These are phyloP conservation scores for Dendryphion nanum DNA, from an alignment of 2,329 filamentous ascomycete genomes.

Conservation along the genomic window DNA sequence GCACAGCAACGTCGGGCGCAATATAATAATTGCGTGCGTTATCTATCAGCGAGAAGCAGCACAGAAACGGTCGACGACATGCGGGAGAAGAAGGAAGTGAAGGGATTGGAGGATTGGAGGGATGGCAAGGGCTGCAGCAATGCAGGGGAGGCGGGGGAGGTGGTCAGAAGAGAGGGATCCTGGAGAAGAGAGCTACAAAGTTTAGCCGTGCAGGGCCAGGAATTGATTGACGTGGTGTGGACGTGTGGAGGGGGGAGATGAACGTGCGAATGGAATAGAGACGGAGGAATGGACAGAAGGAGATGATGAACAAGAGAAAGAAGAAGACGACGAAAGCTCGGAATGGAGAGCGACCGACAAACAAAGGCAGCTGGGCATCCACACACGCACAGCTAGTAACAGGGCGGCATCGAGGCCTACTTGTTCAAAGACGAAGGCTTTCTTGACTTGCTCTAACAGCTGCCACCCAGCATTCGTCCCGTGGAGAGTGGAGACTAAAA, in stretches of 20 bases:
- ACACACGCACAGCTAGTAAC: no score
- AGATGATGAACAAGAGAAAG: constrained; percentile 6
- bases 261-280: not conserved
- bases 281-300: not conserved
- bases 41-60: constrained; percentile 8
- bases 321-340: not conserved
- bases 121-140: not conserved
- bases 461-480: no score
- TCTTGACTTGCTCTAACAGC: no score
- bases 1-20: constrained; percentile 18
- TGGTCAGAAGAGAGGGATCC: constrained; percentile 3
- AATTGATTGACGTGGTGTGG: constrained; percentile 2
- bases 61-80: constrained; percentile 2
- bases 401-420: no score
- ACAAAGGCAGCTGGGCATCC: no score
- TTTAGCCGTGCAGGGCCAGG: no score
- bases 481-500: no score
- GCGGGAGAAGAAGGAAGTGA: constrained; percentile 2
- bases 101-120: not conserved
- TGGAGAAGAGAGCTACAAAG: no score
- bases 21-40: constrained; percentile 13
- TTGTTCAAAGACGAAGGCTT: constrained; percentile 1
- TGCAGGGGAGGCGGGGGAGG: constrained; percentile 2
- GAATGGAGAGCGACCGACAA: no score
- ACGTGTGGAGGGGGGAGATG: not conserved